Base-by-base conservation (phyloP, 164 flowering plant genomes). In the Stephania japonica region DNA sequence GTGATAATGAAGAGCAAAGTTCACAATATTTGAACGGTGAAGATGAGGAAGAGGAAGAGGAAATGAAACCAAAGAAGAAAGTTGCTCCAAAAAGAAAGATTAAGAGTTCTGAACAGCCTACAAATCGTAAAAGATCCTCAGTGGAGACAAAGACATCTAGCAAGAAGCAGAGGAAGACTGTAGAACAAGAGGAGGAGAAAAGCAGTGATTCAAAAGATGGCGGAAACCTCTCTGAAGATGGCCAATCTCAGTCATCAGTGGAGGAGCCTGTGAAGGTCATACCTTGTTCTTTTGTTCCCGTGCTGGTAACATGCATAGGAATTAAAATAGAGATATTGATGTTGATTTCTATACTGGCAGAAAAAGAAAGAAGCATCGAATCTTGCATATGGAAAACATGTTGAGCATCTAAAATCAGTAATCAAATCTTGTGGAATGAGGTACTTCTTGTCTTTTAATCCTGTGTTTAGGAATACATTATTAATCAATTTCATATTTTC, bases 391-490 rank as follows among this genome's bases (percentile, higher is more conserved):
- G 97, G 98, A 14, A 95, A 89, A 79, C 88, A 80, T 24, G 98
- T 90, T 47, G 98, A 95, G 84, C 88, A 86, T 78, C 85, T 95
- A 3, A 95, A 86, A 82, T 84, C 92, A 68, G 78, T 95, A 59
- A 95, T 93, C 74, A 95, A 90, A 84, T 80, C 93, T 5, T 93
- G 98, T 82, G 98, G 93, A 63, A 85, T 95, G 90, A 88, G 93
- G 99, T 95, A 77, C 70, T 19, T 25, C 19, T 47, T 68, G 25
- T 68, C 38, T 56, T 56, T 56, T 18, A 19, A 56, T 56, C 63
- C 67, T 66, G 49, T 5, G 68, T 42, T 64, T 56, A 71, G 61
- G 65, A 32, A 43, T 65, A 65, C n/a, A 27, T 8, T 9, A 42
- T 19, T 19, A 24, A 49, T 16, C 6, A 13, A 44, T 56, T 19